Base-by-base conservation (phyloP, 73 alveolate species). In the Paramecium biaurelia region DNA sequence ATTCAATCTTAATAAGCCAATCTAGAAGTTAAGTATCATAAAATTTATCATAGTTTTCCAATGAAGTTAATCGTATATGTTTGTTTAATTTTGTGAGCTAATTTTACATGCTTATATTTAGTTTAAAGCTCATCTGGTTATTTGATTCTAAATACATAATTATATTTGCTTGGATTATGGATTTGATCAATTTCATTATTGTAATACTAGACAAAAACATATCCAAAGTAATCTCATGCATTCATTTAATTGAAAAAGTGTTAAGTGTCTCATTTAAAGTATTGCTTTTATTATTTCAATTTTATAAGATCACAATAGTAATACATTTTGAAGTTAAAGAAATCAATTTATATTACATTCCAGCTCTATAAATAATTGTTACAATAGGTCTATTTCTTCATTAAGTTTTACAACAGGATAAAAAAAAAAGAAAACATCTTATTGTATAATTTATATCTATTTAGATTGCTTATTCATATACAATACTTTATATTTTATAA, bases 71-170 rank as follows among this genome's bases (percentile, higher is more conserved):
- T 30, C 38, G 86, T 32, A 38, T 72, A n/a, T 32, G 53, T 72
- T 32, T 18, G 2, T 72, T 72, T 37, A 72, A 72, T 72, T 34
- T 72, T 35, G 58, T 72, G 5, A 35, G 86, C 58, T 72, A 72
- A 72, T 35, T 30, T 6, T 72, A 72, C 45, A 35, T 72, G 58
- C 35, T 72, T 8, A 34, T 72, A 5, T 35, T 72, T 21, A 72
- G 56, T 72, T 32, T 34, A 21, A 72, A 72, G 30, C 18, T 72
- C 34, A 35, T 79, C n/a, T 79, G 90, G 90, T 15, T 23, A 21
- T 79, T 79, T 79, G 90, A 79, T 79, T 30, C 56, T 21, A 79
- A 79, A 79, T 79, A 79, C 47, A 24, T 79, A 6, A 45, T 79
- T 10, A 43, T 79, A 2, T 45, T 43, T 41, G 90, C 90, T 20